Percentiles rank a stretch among this genome's conserved stretches.
Evolutionary conservation across 345 rosid genomes (phyloP).

Genomic region (Cardiospermum halicacabum): DNA sequence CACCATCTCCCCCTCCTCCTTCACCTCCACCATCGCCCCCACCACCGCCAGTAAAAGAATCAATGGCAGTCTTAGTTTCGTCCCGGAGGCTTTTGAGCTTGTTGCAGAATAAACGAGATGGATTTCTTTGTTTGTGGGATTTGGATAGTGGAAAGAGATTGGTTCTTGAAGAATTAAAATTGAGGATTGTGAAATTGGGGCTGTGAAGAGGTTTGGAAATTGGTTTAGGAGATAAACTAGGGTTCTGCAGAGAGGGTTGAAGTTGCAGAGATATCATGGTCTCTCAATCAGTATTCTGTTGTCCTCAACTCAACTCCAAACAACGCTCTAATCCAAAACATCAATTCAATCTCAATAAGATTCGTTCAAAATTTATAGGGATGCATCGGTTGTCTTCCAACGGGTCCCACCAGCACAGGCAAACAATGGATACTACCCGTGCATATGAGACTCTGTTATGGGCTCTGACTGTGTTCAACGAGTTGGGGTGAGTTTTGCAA

Average conservation of each 20-base stretch:
- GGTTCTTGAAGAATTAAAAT: slow-evolving; percentile 6
- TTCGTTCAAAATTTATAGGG: not conserved
- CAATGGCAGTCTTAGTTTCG: slow-evolving; percentile 33
- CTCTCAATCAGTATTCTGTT: slow-evolving; percentile 6
- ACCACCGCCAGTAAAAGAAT: slow-evolving; percentile 19
- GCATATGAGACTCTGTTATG: too few species aligned
- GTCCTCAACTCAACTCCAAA: not conserved
- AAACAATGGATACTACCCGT: too few species aligned
- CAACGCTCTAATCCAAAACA: not conserved
- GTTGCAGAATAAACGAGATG: slow-evolving; percentile 26
- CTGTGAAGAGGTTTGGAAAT: slow-evolving; percentile 3
- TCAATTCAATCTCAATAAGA: too few species aligned
- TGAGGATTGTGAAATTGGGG: slow-evolving; percentile 18
- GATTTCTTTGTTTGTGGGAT: slow-evolving; percentile 3
- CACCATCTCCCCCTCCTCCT: slow-evolving; percentile 41
- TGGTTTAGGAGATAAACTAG: slow-evolving; percentile 16
- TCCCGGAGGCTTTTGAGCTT: slow-evolving; percentile 48
- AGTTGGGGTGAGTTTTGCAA: too few species aligned
- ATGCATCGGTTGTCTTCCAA: not conserved
- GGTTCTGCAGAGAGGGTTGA: slow-evolving; percentile 19
- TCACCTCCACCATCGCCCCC: slow-evolving; percentile 33
- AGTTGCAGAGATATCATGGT: slow-evolving; percentile 34
- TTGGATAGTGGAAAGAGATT: slow-evolving; percentile 10
- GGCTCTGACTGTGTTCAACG: too few species aligned
- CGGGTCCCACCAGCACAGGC: not conserved